Evolutionary conservation across 1,139 yeast genomes (phyloP).

Genomic region (Magnusiomyces suaveolens): DNA sequence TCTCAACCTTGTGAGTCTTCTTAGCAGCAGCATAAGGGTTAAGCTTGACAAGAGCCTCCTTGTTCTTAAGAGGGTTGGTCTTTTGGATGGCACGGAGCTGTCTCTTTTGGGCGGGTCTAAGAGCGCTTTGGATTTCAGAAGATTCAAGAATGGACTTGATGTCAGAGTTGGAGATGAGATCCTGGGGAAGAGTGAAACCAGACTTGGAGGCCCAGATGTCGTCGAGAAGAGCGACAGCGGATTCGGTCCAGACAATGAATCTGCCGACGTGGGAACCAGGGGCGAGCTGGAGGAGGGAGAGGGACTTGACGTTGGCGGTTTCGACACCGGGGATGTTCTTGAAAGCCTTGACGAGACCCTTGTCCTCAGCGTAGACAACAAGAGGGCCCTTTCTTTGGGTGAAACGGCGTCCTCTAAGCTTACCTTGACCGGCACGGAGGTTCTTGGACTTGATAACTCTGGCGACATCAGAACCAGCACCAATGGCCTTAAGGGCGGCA

Average conservation of each 20-base stretch:
- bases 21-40: constrained; percentile 99
- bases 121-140: constrained; percentile 95
- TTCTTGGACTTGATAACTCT: constrained; percentile 98
- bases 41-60: constrained; percentile 93
- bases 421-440: constrained; percentile 99
- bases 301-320: constrained; percentile 84
- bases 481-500: constrained; percentile 95
- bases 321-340: constrained; percentile 99
- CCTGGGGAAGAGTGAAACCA: constrained; percentile 85
- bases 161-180: constrained; percentile 93
- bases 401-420: constrained; percentile 99
- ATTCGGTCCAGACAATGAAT: constrained; percentile 98
- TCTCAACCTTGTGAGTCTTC: constrained; percentile 72
- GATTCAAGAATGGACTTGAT: constrained; percentile 97
- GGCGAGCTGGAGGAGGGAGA: constrained; percentile 96
- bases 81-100: constrained; percentile 86
- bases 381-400: constrained; percentile 99
- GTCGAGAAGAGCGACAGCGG: constrained; percentile 95
- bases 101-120: constrained; percentile 93
- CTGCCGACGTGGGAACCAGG: constrained; percentile 99
- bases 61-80: constrained; percentile 99
- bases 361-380: constrained; percentile 95
- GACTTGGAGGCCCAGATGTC: constrained; percentile 89
- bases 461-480: constrained; percentile 97
- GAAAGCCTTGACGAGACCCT: constrained; percentile 96